A percentile compares a stretch with the other conserved stretches of the same genome.
Evolutionary conservation across 192 early-diverging fungal species (phyloP).

Genomic region (Oehlia diaphana): DNA sequence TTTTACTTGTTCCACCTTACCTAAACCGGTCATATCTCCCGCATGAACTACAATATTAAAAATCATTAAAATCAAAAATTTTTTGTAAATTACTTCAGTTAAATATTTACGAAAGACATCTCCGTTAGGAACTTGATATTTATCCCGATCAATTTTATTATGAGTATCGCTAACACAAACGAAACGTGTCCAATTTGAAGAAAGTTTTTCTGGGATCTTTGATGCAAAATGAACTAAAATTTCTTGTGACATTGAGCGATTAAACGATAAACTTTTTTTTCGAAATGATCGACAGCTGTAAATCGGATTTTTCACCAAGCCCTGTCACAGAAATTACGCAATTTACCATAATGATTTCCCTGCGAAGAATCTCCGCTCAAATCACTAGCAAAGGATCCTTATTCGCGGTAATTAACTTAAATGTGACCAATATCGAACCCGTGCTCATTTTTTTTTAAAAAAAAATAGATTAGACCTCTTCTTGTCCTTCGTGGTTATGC

Average conservation of each 20-base stretch:
- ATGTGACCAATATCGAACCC: not conserved
- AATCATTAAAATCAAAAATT: not conserved
- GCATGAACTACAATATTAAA: conserved; percentile 28
- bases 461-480: not conserved
- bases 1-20: conserved; percentile 30
- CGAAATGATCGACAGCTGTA: too few species aligned
- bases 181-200: conserved; percentile 32
- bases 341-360: not conserved
- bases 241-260: too few species aligned
- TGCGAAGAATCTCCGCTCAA: not conserved
- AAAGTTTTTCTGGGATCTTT: conserved; percentile 25
- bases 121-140: conserved; percentile 32
- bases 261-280: too few species aligned
- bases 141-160: conserved; percentile 29
- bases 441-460: not conserved
- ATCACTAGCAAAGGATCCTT: not conserved
- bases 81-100: not conserved
- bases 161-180: conserved; percentile 40
- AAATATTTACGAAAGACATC: conserved; percentile 32
- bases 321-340: too few species aligned
- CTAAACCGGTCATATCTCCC: conserved; percentile 35
- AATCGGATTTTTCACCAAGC: too few species aligned
- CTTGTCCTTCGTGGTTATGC: conserved; percentile 46
- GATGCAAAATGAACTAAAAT: not conserved
- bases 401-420: not conserved